These are phyloP conservation scores for Tricholoma hemisulphureum DNA, from an alignment of 768 basidiomycete species.

Conservation along the genomic window DNA sequence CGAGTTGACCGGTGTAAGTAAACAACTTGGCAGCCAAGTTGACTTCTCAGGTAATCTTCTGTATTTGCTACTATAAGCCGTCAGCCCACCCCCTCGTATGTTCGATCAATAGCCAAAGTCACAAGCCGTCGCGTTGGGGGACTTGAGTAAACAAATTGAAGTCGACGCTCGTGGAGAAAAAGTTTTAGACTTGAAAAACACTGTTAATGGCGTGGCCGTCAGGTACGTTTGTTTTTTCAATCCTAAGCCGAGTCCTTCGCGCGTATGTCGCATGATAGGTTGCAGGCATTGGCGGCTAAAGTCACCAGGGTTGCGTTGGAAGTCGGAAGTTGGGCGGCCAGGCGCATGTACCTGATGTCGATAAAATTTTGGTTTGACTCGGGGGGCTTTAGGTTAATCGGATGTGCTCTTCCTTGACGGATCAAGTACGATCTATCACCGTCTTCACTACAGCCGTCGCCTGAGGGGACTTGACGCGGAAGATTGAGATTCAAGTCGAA, in stretches of 20 bases:
- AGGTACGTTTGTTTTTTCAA: constrained; percentile 7
- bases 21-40: constrained; percentile 79
- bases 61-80: not conserved
- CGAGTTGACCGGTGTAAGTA: constrained; percentile 76
- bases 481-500: constrained; percentile 46
- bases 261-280: constrained; percentile 25
- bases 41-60: constrained; percentile 60
- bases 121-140: constrained; percentile 90
- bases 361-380: constrained; percentile 23
- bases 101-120: constrained; percentile 86
- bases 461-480: constrained; percentile 84
- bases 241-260: constrained; percentile 23
- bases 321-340: constrained; percentile 87
- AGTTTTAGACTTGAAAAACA: too few species aligned
- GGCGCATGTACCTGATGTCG: constrained; percentile 83
- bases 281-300: constrained; percentile 68
- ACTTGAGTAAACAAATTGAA: constrained; percentile 87
- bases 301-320: constrained; percentile 83
- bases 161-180: too few species aligned
- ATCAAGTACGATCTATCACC: constrained; percentile 80
- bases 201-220: too few species aligned
- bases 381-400: constrained; percentile 55
- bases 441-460: constrained; percentile 89
- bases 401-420: constrained; percentile 79
- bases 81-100: constrained; percentile 28